Base-by-base conservation (phyloP, 805 yeast species). In the Metschnikowia koreensis region DNA sequence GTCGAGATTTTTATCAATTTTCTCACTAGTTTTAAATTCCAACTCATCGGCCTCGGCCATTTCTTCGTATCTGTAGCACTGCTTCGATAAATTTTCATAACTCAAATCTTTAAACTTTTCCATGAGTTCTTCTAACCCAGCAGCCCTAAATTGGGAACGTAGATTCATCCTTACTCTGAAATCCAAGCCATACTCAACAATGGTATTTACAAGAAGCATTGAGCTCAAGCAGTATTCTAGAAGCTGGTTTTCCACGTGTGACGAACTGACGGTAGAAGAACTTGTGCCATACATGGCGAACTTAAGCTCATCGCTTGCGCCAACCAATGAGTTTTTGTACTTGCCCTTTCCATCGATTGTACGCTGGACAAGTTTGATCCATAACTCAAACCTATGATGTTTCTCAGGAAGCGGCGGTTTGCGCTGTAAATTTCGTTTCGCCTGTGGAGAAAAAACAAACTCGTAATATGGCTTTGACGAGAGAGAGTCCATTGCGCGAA, bases 271-370 rank as follows among this genome's bases (percentile, higher is more conserved):
- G 0, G 83, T 81, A 11, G 78, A 66, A 13, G 60, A 48, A n/a
- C 34, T 43, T 6, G 61, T 47, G 38, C 59, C 60, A 41, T 55
- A 44, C 48, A 53, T 43, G 28, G 61, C 61, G 40, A 39, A 46
- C 52, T 82, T 84, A 48, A 83, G 78, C 58, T 93, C 97, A 9
- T 86, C 94, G 52, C 89, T 85, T 0, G 97, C 96, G 1, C 97
- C 97, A 8, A 93, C 98, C 61, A 86, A 68, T 0, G 97, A 89
- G 10, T 97, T 97, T 79, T 88, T 77, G 56, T 72, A 73, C 60
- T 83, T 86, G 7, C 98, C 98, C 59, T 92, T 79, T 2, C 97
- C 97, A 51, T 84, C 89, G 41, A 90, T 61, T 0, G 92, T 85
- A 45, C 79, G 80, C 46, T 79, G 85, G 3, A 89, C 84, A 11